Evolutionary conservation across 2,329 filamentous ascomycete genomes (phyloP), one percentile per base, ranked within the genome.

Genomic region (Thelonectria discophora): DNA sequence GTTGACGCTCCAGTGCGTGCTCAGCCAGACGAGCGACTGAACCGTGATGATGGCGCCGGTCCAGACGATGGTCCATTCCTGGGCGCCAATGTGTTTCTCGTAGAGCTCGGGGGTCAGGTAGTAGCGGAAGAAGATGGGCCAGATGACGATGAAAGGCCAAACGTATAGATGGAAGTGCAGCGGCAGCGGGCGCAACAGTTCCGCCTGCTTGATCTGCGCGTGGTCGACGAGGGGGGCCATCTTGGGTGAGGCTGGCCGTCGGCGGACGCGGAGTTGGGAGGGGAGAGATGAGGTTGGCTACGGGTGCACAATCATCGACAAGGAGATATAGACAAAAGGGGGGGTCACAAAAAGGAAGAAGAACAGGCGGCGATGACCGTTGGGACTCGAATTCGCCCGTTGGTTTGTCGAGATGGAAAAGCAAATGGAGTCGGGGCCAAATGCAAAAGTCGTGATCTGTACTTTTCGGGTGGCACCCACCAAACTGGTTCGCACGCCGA

Each of bases 51-150:
- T 97, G 69, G 88, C 85, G 72, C 91, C 94, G 68, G 90, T 87
- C 89, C 92, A 99, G 65, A 99, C 92, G 76, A 97, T 97, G 1
- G 96, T 98, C 94, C 95, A 99, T 83, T 99, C 95, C 70, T 91
- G 89, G n/a, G 90, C 94, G 72, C 91, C 88, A 67, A 99, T 96
- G 81, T 98, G 89, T 75, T 89, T 90, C 68, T 97, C 90, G 78
- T 99, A 99, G 68, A 92, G 88, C 55, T 93, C 90, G 64, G 88
- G 84, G 20, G 88, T 90, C 55, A 97, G 87, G 77, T 97, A 98
- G 78, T 94, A 88, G 76, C 91, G 88, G 67, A 97, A 86, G 79
- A 98, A 98, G 72, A 91, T 81, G 54, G 96, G 95, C 94, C 96
- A 99, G 73, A 94, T 82, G 69, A 97, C 88, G 62, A 90, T 82